Evolutionary conservation across 345 rosid species (phyloP), one percentile per base, ranked within the genome.

Genomic region (Geranium rotundifolium): DNA sequence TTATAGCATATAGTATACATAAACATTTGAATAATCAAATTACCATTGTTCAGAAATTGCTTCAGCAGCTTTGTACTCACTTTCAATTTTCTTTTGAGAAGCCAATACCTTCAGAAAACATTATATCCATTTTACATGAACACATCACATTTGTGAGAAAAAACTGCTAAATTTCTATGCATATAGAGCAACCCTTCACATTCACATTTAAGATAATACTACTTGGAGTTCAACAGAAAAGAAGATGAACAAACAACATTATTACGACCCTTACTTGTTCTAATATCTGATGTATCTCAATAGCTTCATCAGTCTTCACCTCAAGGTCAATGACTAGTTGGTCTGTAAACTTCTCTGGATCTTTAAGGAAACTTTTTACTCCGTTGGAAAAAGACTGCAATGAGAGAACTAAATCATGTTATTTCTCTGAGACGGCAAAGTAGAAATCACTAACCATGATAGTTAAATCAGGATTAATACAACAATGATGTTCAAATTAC

Each of bases 361-460:
- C 90, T 71, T 87, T 91, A 62, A 85, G 80, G 59, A 87, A 55
- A 77, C 83, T 87, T 63, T 83, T 9, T 66, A 87, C 37, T 41
- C 83, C 73, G 81, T 85, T 85, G 71, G 91, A 89, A 81, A 85
- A 87, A 15, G 95, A 87, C 91, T 87, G 82, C 62, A 79, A 68
- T 63, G 60, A 19, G 15, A 41, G 30, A 4, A 37, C 16, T 17
- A 64, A 64, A 65, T 60, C 31, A 58, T 29, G 18, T 61, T 16
- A 68, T 39, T 31, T 18, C 59, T 18, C 52, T 20, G 41, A 14
- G 13, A 34, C 29, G 15, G 37, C 23, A 3, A 46, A 63, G 63
- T 17, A 64, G 16, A 8, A 16, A 29, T 34, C 41, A 34, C 41
- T 34, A 34, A 8, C 41, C 41, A 1, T 34, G 41, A 34, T 34